Evolutionary conservation across 176 grass and related monocot species (phyloP).

Genomic region (Lolium perenne): DNA sequence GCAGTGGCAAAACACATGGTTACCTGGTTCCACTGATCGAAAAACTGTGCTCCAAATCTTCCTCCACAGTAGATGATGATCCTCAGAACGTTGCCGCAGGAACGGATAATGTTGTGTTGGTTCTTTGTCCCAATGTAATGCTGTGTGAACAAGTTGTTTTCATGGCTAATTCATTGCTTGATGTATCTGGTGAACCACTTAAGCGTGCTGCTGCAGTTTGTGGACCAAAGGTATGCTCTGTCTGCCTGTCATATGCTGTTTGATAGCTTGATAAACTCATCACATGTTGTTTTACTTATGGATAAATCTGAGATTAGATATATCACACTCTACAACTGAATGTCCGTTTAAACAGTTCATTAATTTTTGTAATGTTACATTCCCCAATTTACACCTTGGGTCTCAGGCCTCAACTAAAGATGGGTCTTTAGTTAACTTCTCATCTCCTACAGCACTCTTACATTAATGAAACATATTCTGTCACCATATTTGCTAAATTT

Average conservation of each 20-base stretch:
- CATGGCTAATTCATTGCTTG: constrained; percentile 80
- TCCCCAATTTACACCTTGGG: constrained; percentile 6
- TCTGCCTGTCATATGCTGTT: constrained; percentile 18
- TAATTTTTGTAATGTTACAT: constrained; percentile 10
- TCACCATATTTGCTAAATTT: background rate
- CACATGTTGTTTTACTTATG: background rate
- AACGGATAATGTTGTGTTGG: constrained; percentile 42
- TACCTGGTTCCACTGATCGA: constrained; percentile 90
- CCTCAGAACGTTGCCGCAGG: constrained; percentile 21
- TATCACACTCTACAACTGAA: constrained; percentile 17
- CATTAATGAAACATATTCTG: constrained; percentile 44
- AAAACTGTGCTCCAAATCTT: constrained; percentile 63
- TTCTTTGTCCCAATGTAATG: constrained; percentile 97
- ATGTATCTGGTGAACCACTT: constrained; percentile 74
- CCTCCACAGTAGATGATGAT: constrained; percentile 38
- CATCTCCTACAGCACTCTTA: constrained; percentile 25
- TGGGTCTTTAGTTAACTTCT: constrained; percentile 20
- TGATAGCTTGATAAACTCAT: constrained; percentile 29
- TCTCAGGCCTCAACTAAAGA: constrained; percentile 3
- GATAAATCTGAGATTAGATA: background rate
- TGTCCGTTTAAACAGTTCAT: constrained; percentile 3
- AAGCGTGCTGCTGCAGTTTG: constrained; percentile 78
- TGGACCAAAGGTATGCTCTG: constrained; percentile 72
- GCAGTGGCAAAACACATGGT: constrained; percentile 95
- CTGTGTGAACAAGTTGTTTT: constrained; percentile 88